These are phyloP conservation scores for Hygrophoropsis aurantiaca DNA, from an alignment of 768 basidiomycete species.

Conservation along the genomic window DNA sequence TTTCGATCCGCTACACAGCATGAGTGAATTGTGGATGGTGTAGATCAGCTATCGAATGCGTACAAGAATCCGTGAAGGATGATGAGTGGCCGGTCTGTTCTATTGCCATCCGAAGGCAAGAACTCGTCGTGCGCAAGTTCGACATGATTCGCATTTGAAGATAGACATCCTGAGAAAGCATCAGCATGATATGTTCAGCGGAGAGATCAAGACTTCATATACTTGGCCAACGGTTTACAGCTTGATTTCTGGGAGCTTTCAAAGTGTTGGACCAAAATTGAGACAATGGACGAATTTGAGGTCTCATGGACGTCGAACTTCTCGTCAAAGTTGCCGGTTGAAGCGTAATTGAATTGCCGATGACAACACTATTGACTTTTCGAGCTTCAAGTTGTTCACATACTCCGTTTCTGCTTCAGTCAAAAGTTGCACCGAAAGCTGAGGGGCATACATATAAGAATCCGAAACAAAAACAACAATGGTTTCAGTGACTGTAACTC, in stretches of 20 bases:
- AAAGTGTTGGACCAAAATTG: no score
- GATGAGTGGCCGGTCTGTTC: conserved; percentile 43
- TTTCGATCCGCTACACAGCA: conserved; percentile 68
- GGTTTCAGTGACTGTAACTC: conserved; percentile 55
- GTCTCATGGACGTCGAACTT: no score
- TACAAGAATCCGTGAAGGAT: conserved; percentile 69
- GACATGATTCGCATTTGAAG: conserved; percentile 18
- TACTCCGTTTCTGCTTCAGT: no score
- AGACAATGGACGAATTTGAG: no score
- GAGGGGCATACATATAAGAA: no score
- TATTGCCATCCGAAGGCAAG: conserved; percentile 26
- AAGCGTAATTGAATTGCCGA: no score
- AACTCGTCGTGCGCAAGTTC: conserved; percentile 32
- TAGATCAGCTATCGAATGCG: conserved; percentile 21
- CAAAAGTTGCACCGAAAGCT: no score
- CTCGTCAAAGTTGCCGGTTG: no score
- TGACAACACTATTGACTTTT: no score
- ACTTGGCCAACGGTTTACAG: no score
- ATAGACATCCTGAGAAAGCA: conserved; percentile 17
- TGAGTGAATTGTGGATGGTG: background rate
- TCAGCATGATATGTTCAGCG: conserved; percentile 5
- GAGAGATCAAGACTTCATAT: background rate
- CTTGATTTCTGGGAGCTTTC: no score
- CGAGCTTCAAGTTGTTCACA: no score
- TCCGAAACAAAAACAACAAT: conserved; percentile 36